phyloP scores from a whole-genome alignment of 441 rosid genomes.

The Euphorbia schlechtendalii region DNA sequence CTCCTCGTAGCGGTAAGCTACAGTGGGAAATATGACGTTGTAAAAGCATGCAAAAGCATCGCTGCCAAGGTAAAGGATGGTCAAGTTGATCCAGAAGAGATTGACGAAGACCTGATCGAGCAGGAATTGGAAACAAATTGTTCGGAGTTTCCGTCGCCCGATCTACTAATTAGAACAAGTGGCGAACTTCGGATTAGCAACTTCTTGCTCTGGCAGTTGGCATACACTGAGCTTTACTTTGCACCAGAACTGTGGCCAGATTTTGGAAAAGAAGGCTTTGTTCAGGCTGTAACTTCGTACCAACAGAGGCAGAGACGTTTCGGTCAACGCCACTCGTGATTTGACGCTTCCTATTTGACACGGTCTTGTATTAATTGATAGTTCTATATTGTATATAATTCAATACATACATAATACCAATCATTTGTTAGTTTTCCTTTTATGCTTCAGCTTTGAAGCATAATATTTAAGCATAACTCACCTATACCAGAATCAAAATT shows the following conservation, averaged over 20 bases:
- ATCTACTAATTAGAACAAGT: conserved; percentile 62
- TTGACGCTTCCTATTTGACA: background rate
- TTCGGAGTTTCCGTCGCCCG: conserved; percentile 55
- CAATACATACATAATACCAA: no score
- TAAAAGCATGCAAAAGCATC: conserved; percentile 61
- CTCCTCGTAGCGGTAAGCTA: conserved; percentile 69
- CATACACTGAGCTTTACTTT: conserved; percentile 74
- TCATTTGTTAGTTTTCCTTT: no score
- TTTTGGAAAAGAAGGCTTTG: conserved; percentile 49
- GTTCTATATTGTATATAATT: no score
- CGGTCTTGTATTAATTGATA: background rate
- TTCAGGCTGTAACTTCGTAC: conserved; percentile 54
- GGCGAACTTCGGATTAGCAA: conserved; percentile 75
- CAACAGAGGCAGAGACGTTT: conserved; percentile 68
- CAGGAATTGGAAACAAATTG: conserved; percentile 55
- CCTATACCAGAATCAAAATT: background rate
- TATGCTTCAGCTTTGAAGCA: background rate
- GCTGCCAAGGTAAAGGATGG: conserved; percentile 50
- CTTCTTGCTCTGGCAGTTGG: conserved; percentile 78
- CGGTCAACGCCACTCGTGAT: conserved; percentile 36
- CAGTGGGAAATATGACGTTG: conserved; percentile 65
- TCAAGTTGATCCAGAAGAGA: conserved; percentile 36
- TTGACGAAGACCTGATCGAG: conserved; percentile 50
- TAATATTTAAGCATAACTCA: background rate
- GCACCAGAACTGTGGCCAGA: conserved; percentile 70